phyloP scores from a whole-genome alignment of 495 filamentous ascomycete species.

The Lasiosphaeria hispida region DNA sequence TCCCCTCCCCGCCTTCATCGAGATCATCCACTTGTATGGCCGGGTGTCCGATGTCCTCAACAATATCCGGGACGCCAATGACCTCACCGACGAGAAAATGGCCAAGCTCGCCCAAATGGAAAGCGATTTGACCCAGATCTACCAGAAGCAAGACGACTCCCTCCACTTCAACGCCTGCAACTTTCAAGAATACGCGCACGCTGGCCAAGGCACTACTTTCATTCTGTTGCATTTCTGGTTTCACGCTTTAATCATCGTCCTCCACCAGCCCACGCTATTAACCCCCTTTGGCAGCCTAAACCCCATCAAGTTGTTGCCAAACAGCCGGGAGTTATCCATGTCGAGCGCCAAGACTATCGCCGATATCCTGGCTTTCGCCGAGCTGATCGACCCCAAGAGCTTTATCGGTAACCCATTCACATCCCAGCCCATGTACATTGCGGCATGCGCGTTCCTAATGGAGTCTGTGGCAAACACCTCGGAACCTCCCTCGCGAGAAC shows the following conservation, averaged over 20 bases:
- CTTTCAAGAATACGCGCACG: conserved; percentile 72
- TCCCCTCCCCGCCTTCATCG: conserved; percentile 73
- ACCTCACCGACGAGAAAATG: conserved; percentile 69
- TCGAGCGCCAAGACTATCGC: conserved; percentile 86
- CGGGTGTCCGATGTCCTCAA: conserved; percentile 80
- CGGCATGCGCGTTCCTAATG: conserved; percentile 80
- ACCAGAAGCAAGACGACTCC: conserved; percentile 66
- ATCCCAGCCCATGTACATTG: conserved; percentile 86
- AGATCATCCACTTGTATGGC: conserved; percentile 81
- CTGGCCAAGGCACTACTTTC: conserved; percentile 76
- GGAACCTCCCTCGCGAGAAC: conserved; percentile 52
- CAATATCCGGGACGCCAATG: conserved; percentile 70
- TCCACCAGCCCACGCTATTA: conserved; percentile 78
- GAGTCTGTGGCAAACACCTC: conserved; percentile 66
- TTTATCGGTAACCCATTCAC: conserved; percentile 85
- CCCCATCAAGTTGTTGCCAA: conserved; percentile 65
- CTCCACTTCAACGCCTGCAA: conserved; percentile 78
- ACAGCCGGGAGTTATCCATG: conserved; percentile 79
- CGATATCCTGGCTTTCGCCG: conserved; percentile 76
- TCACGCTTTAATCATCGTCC: conserved; percentile 77
- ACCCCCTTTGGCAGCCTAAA: conserved; percentile 67
- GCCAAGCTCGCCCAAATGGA: conserved; percentile 70
- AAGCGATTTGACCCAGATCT: conserved; percentile 72
- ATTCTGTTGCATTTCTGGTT: conserved; percentile 91
- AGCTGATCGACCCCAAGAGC: conserved; percentile 74